These are phyloP conservation scores for Pascua sp. DNA, from an alignment of 1,284 basidiomycete species.

Conservation along the genomic window DNA sequence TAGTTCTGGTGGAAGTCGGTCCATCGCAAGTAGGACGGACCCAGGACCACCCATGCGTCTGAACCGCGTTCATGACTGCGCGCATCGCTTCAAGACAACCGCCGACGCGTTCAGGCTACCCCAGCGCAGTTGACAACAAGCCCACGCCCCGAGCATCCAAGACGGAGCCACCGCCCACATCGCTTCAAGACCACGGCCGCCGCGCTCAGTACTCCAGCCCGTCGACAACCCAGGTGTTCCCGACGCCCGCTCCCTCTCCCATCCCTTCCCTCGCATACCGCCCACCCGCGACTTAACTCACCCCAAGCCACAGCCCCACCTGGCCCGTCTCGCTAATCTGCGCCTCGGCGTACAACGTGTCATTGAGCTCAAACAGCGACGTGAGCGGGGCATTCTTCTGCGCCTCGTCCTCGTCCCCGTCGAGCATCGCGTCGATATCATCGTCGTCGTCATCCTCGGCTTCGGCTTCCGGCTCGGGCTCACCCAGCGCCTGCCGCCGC, in stretches of 20 bases:
- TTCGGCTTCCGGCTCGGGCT: conserved; percentile 34
- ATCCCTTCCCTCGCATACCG: neutral
- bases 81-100: too few species aligned
- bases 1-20: too few species aligned
- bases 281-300: conserved; percentile 53
- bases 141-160: too few species aligned
- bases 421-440: conserved; percentile 50
- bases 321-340: conserved; percentile 79
- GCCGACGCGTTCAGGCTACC: too few species aligned
- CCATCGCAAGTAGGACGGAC: too few species aligned
- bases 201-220: too few species aligned
- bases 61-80: too few species aligned
- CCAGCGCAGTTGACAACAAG: too few species aligned
- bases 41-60: too few species aligned
- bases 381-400: conserved; percentile 58
- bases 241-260: neutral
- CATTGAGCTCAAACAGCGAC: conserved; percentile 92
- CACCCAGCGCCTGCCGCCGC: conserved; percentile 52
- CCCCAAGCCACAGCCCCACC: conserved; percentile 94
- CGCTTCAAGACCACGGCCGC: too few species aligned
- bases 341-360: conserved; percentile 91
- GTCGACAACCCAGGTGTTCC: neutral
- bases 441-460: conserved; percentile 48
- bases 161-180: too few species aligned
- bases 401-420: conserved; percentile 51